A percentile compares a stretch with the other conserved stretches of the same genome.
Conservation (phyloP, 2,329 filamentous ascomycete species). For the Diaporthe capsici region DNA sequence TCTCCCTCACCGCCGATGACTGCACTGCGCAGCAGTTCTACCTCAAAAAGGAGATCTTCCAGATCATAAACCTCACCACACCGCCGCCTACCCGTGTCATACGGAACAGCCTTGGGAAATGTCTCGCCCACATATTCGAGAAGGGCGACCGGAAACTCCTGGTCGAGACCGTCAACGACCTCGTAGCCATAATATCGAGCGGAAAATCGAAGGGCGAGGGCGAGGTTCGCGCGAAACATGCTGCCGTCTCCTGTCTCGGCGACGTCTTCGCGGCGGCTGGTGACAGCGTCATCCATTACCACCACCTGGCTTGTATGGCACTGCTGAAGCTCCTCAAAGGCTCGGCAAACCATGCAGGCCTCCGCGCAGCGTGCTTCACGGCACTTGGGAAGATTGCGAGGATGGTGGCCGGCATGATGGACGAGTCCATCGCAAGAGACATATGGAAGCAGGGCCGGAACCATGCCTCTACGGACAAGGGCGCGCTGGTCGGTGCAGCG, state of each 20-base stretch:
- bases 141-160: constrained; percentile 92
- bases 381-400: constrained; percentile 81
- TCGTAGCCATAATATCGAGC: constrained; percentile 79
- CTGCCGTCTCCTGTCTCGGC: constrained; percentile 87
- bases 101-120: constrained; percentile 88
- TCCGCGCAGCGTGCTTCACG: constrained; percentile 83
- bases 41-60: constrained; percentile 94
- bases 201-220: constrained; percentile 82
- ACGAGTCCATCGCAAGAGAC: constrained; percentile 88
- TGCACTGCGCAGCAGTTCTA: constrained; percentile 91
- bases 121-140: constrained; percentile 84
- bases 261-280: constrained; percentile 93
- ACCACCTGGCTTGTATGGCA: constrained; percentile 79
- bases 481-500: constrained; percentile 81
- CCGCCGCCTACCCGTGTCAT: constrained; percentile 90
- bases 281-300: constrained; percentile 90
- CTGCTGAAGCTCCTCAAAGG: constrained; percentile 85
- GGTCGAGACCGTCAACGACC: constrained; percentile 94
- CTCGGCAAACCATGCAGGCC: constrained; percentile 83
- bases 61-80: constrained; percentile 86
- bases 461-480: constrained; percentile 84
- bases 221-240: constrained; percentile 86
- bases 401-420: constrained; percentile 82
- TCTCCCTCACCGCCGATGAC: constrained; percentile 80
- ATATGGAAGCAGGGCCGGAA: constrained; percentile 93